phyloP scores from a whole-genome alignment of 1,284 basidiomycete species.

The Porodaedalea pini region DNA sequence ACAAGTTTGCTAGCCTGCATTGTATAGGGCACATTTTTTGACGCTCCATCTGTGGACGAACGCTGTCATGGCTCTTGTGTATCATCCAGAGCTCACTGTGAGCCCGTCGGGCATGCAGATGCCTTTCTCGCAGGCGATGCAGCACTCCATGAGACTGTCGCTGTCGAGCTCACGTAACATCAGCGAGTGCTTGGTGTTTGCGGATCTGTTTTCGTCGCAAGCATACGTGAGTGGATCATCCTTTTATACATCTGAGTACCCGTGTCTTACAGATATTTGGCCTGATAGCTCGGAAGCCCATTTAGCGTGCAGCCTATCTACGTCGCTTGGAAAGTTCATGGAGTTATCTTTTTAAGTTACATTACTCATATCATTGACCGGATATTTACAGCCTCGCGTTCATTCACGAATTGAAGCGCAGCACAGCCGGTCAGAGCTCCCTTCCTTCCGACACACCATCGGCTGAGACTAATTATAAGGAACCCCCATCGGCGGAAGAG shows the following conservation, averaged over 20 bases:
- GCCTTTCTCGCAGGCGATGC: conserved; percentile 35
- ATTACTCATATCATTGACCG: too few species aligned
- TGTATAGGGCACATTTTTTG: conserved; percentile 22
- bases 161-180: conserved; percentile 36
- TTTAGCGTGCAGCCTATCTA: conserved; percentile 33
- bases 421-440: conserved; percentile 16
- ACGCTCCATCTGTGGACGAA: conserved; percentile 34
- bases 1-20: not conserved
- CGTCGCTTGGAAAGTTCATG: conserved; percentile 29
- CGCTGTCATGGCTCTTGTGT: conserved; percentile 38
- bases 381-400: conserved; percentile 31
- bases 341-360: not conserved
- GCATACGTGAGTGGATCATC: conserved; percentile 30
- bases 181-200: conserved; percentile 38
- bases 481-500: conserved; percentile 28
- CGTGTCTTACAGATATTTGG: not conserved
- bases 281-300: conserved; percentile 28
- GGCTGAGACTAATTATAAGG: not conserved
- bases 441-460: not conserved
- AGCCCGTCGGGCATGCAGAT: conserved; percentile 37
- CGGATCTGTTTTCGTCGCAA: conserved; percentile 29
- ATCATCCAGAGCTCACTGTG: conserved; percentile 39
- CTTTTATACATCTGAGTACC: not conserved
- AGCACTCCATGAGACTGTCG: conserved; percentile 34
- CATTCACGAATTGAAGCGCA: conserved; percentile 35